Evolutionary conservation across 1,284 basidiomycete genomes (phyloP), one percentile per base, ranked within the genome.

Genomic region (Tilletiaria anomala): DNA sequence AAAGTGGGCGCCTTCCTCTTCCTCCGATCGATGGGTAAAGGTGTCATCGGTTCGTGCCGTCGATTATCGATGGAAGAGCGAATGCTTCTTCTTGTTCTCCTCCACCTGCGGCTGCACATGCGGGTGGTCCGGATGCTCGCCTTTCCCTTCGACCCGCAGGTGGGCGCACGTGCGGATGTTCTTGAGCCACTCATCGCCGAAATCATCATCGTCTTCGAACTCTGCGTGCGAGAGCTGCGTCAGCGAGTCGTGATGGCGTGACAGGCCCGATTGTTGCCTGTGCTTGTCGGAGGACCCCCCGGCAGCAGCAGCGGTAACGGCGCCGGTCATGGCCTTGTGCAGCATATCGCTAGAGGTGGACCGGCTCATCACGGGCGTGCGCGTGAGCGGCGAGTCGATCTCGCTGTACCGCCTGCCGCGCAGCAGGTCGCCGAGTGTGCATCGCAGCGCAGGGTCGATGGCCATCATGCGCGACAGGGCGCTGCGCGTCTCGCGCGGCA

Each of bases 381-480:
- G 48, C 10, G 42, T 55, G 15, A 54, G 51, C 29, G 63, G 61
- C 19, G 51, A 51, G 32, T 60, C 61, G 3, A 38, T 42, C 24
- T 57, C 60, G 39, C 51, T 53, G 47, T 54, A 65, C n/a, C 54
- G 37, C 6, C 69, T 61, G 14, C 91, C 91, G 58, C 82, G 79
- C 43, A 96, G 73, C 35, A 97, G 70, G 62, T 94, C 87, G n/a
- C 83, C 82, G 41, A 97, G 76, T 19, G 93, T 96, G 67, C 86
- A 93, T 26, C 93, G 79, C 42, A 82, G 77, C 6, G 75, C 72
- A 1, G 89, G 85, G 66, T 96, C 88, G 42, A 96, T 77, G 48
- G 79, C 81, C 57, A 97, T 75, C 93, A 97, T 97, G 41, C 89
- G 78, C 47, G 86, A 81, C 42, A 97, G 73, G 8, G 84, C 86